Conservation (phyloP, 768 basidiomycete genomes). For the Podaxis pistillaris region DNA sequence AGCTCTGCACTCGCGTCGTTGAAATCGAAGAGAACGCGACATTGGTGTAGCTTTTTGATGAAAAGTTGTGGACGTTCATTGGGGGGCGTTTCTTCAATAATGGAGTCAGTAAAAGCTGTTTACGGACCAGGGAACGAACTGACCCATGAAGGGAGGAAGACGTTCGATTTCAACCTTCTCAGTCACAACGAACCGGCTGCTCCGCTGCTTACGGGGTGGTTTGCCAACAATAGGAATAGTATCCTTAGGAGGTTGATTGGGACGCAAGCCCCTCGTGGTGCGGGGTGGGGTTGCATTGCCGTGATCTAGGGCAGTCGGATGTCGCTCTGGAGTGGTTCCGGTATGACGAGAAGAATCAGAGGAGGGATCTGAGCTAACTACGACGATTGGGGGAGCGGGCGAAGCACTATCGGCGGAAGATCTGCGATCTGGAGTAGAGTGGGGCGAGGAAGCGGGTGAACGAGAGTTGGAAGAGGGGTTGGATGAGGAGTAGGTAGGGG, state of each 20-base stretch:
- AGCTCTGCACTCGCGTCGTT: constrained; percentile 96
- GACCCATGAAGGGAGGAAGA: constrained; percentile 87
- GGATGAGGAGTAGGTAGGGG: constrained; percentile 29
- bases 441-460: constrained; percentile 36
- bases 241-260: constrained; percentile 86
- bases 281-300: constrained; percentile 59
- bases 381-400: constrained; percentile 79
- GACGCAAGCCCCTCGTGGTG: constrained; percentile 65
- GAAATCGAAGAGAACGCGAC: constrained; percentile 97
- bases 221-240: constrained; percentile 96
- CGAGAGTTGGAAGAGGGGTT: constrained; percentile 36
- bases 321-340: constrained; percentile 46
- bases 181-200: constrained; percentile 92
- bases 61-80: constrained; percentile 89
- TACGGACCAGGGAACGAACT: constrained; percentile 25
- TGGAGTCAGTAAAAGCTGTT: constrained; percentile 5
- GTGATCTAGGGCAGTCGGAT: constrained; percentile 47
- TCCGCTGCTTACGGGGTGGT: constrained; percentile 95
- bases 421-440: constrained; percentile 59
- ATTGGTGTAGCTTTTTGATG: constrained; percentile 93
- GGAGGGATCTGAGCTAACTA: constrained; percentile 73
- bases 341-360: constrained; percentile 44
- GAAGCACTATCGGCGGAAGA: constrained; percentile 43
- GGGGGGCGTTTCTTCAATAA: constrained; percentile 74
- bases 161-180: constrained; percentile 97